Evolutionary conservation across 768 basidiomycete species (phyloP), one percentile per base, ranked within the genome.

Genomic region (Mycena polygramma): DNA sequence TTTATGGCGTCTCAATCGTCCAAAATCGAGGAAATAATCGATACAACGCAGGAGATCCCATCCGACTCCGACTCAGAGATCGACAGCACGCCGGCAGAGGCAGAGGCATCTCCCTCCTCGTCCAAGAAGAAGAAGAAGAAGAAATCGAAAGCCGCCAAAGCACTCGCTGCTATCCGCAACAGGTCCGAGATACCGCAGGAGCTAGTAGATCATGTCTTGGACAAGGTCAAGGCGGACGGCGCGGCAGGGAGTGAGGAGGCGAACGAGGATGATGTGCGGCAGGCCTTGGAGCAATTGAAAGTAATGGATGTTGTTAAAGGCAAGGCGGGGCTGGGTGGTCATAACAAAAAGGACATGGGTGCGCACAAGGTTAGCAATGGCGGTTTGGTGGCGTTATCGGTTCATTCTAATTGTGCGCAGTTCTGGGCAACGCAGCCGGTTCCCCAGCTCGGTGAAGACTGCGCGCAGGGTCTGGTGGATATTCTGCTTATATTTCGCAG

Each of bases 351-450:
- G 82, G 89, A 93, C 72, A 88, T 92, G 77, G 95, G 94, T 54
- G 92, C 93, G 77, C 95, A 98, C 78, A 97, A 97, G 86, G 96
- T 95, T 73, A 63, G 85, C 78, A 36, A 20, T 57, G 9, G 6
- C 46, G n/a, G 62, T 48, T 35, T 19, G 46, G 57, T 61, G 59
- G 15, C 7, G 61, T 2, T 66, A 26, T 58, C 49, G 51, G n/a
- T 54, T 13, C 39, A 19, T 30, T 26, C 54, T 69, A 39, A 67
- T 60, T 65, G 14, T 48, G 54, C 68, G 26, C 75, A 95, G 96
- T 99, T 99, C 82, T 99, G 98, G 98, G 90, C 85, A 41, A 99
- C 97, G 8, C 98, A 99, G 80, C 98, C 98, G 4, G 98, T 99
- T 9, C 94, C 95, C n/a, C 95, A 96, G 77, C 81, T 90, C 64